These are phyloP conservation scores for Ustilago trichophora DNA, from an alignment of 1,284 basidiomycete species.

Conservation along the genomic window DNA sequence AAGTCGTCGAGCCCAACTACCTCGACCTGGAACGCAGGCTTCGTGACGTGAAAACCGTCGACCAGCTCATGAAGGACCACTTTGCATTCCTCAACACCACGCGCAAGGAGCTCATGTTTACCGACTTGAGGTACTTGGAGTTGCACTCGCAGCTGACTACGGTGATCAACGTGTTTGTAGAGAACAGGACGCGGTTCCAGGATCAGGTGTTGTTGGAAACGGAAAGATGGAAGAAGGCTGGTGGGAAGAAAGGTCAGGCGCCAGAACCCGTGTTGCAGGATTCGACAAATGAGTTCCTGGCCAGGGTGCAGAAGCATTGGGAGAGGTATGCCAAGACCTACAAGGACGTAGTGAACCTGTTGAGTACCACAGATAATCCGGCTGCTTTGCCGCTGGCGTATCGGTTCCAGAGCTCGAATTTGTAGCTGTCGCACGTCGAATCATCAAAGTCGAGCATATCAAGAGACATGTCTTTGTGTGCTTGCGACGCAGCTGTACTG, in stretches of 20 bases:
- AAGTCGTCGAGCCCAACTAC: slow-evolving; percentile 65
- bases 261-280: slow-evolving; percentile 37
- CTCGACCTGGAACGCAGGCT: slow-evolving; percentile 58
- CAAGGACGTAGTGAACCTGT: slow-evolving; percentile 61
- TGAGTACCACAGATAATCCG: slow-evolving; percentile 65
- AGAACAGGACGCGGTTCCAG: slow-evolving; percentile 49
- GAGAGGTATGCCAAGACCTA: slow-evolving; percentile 57
- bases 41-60: slow-evolving; percentile 59
- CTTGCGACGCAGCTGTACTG: too few species aligned
- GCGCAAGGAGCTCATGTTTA: slow-evolving; percentile 65
- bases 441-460: too few species aligned
- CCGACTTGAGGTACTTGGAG: slow-evolving; percentile 57
- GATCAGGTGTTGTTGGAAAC: slow-evolving; percentile 57
- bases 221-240: slow-evolving; percentile 42
- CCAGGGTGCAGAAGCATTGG: slow-evolving; percentile 56
- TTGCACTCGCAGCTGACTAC: slow-evolving; percentile 56
- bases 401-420: slow-evolving; percentile 55
- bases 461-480: too few species aligned
- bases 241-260: slow-evolving; percentile 13
- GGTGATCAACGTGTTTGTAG: slow-evolving; percentile 55
- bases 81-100: slow-evolving; percentile 64
- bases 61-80: slow-evolving; percentile 65
- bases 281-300: slow-evolving; percentile 35
- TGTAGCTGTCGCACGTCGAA: slow-evolving; percentile 14
- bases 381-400: slow-evolving; percentile 63